These are phyloP conservation scores for Apocynum venetum DNA, from an alignment of 257 asterid species.

Conservation along the genomic window DNA sequence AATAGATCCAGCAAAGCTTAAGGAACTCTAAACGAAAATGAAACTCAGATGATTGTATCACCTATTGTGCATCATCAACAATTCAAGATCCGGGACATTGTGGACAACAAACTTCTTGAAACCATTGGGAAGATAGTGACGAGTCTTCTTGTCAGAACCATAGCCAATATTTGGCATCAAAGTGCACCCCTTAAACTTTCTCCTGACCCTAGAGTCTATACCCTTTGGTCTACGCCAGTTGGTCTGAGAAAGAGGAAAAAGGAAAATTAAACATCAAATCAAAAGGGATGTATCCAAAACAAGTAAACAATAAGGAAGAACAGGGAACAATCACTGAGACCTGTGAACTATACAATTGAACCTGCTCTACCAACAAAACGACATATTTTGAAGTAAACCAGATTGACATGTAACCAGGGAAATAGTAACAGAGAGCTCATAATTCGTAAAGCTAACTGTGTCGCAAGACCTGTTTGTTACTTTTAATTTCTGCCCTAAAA, in stretches of 20 bases:
- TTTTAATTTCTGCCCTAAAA: constrained; percentile 40
- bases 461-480: constrained; percentile 54
- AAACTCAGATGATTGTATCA: neutral
- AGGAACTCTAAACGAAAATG: no score
- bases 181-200: constrained; percentile 67
- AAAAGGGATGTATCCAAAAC: no score
- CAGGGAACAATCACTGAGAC: no score
- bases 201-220: constrained; percentile 66
- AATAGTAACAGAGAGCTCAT: constrained; percentile 27
- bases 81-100: constrained; percentile 52
- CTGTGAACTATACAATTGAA: no score
- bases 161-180: constrained; percentile 75
- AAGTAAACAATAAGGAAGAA: no score
- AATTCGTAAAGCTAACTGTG: constrained; percentile 27
- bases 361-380: neutral
- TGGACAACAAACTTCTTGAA: constrained; percentile 69
- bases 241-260: constrained; percentile 24
- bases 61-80: constrained; percentile 80
- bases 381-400: neutral
- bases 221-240: constrained; percentile 79
- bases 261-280: neutral
- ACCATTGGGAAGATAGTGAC: constrained; percentile 64
- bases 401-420: constrained; percentile 22
- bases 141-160: constrained; percentile 67
- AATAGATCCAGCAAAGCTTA: no score